Conservation (phyloP, 441 rosid genomes). For the Populus trichocarpa region DNA sequence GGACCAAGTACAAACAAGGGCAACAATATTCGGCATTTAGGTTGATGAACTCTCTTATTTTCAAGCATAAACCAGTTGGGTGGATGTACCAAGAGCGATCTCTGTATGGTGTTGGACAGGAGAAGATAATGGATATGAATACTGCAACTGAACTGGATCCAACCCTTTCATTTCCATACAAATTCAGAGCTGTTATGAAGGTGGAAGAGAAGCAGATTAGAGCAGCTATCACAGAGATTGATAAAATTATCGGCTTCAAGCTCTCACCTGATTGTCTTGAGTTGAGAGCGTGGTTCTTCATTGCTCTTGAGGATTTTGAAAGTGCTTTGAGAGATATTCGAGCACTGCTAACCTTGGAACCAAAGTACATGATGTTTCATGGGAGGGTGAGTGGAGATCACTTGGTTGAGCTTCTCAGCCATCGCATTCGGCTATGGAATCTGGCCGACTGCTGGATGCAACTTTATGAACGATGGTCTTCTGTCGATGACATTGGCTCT, state of each 20-base stretch:
- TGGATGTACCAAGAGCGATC: constrained; percentile 98
- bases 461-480: constrained; percentile 89
- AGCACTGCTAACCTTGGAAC: constrained; percentile 80
- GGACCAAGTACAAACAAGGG: constrained; percentile 84
- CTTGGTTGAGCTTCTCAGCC: constrained; percentile 69
- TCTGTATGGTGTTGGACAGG: constrained; percentile 70
- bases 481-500: constrained; percentile 92
- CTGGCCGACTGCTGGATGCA: constrained; percentile 98
- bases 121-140: constrained; percentile 67
- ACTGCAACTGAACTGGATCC: constrained; percentile 85
- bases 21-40: constrained; percentile 86
- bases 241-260: constrained; percentile 68
- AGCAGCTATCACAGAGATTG: constrained; percentile 67
- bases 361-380: constrained; percentile 72
- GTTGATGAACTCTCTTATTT: constrained; percentile 69
- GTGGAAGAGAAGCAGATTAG: constrained; percentile 60
- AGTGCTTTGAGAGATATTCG: constrained; percentile 77
- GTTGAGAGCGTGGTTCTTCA: constrained; percentile 86
- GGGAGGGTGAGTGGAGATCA: constrained; percentile 60
- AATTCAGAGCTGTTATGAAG: constrained; percentile 62
- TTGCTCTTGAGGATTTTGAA: constrained; percentile 75
- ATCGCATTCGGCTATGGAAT: constrained; percentile 63
- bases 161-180: constrained; percentile 82
- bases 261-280: constrained; percentile 83
- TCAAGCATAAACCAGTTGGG: constrained; percentile 60